Conservation (phyloP, 106 monocot species). For the Acorus calamus region DNA sequence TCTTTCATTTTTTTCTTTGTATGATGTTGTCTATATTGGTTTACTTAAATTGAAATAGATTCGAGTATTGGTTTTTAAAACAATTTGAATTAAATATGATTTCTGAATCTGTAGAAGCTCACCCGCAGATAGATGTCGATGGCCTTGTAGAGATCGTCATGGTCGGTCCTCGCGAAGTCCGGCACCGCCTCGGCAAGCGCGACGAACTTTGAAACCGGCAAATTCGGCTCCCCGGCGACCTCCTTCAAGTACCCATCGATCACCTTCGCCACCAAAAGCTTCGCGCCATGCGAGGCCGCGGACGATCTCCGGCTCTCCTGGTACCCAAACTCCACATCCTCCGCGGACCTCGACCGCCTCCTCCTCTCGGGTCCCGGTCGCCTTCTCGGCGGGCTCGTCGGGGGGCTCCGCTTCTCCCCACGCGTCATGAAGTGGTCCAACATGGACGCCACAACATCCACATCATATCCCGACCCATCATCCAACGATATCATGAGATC, state of each 20-base stretch:
- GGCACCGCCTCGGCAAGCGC: conserved; percentile 58
- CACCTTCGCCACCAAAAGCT: conserved; percentile 59
- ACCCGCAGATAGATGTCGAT: conserved; percentile 75
- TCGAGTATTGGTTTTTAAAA: no score
- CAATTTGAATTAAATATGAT: neutral
- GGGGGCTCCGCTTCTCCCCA: conserved; percentile 28
- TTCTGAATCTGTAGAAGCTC: neutral
- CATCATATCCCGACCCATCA: conserved; percentile 38
- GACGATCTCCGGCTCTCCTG: conserved; percentile 51
- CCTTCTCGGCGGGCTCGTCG: conserved; percentile 35
- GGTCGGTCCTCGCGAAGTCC: conserved; percentile 61
- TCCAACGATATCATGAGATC: conserved; percentile 45
- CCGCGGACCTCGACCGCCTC: conserved; percentile 50
- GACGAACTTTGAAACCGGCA: conserved; percentile 56
- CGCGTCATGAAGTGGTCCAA: conserved; percentile 71
- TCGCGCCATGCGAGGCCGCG: conserved; percentile 53
- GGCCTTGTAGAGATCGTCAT: conserved; percentile 75
- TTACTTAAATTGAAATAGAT: no score
- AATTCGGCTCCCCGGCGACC: conserved; percentile 46
- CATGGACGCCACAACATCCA: conserved; percentile 54
- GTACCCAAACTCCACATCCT: conserved; percentile 43
- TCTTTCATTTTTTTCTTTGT: no score
- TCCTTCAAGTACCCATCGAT: conserved; percentile 60
- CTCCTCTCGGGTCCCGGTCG: conserved; percentile 14
- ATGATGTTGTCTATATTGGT: no score